A percentile compares a stretch with the other conserved stretches of the same genome.
Conservation (phyloP, 768 basidiomycete genomes). For the Pholiota conissans region DNA sequence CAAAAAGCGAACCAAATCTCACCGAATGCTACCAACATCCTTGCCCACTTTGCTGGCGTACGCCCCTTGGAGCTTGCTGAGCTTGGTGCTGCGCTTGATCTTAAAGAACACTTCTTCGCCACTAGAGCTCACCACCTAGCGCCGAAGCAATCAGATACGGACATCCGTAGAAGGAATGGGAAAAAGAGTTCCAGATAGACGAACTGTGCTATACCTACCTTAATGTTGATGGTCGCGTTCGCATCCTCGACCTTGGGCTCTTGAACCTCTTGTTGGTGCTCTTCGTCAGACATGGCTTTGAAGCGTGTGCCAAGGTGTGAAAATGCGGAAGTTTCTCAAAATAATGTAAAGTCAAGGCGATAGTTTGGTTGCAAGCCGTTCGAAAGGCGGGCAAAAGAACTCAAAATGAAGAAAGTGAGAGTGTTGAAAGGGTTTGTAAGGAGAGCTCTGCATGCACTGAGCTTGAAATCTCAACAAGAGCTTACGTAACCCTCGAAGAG, state of each 20-base stretch:
- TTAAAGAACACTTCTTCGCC: slow-evolving; percentile 97
- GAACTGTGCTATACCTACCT: slow-evolving; percentile 42
- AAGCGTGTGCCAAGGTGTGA: slow-evolving; percentile 4
- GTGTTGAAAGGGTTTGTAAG: background rate
- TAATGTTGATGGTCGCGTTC: slow-evolving; percentile 75
- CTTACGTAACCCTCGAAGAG: slow-evolving; percentile 15
- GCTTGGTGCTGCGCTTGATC: slow-evolving; percentile 90
- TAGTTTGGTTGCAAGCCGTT: background rate
- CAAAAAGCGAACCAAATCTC: slow-evolving; percentile 26
- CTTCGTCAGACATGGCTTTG: slow-evolving; percentile 54
- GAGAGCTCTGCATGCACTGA: slow-evolving; percentile 7
- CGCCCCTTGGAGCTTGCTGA: slow-evolving; percentile 90
- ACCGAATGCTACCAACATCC: slow-evolving; percentile 87
- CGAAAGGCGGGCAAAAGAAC: background rate
- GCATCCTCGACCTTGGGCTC: slow-evolving; percentile 58
- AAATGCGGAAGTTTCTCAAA: background rate
- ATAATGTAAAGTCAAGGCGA: background rate
- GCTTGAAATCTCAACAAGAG: slow-evolving; percentile 15
- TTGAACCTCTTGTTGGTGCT: slow-evolving; percentile 33
- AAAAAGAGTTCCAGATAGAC: background rate
- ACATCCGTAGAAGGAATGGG: background rate
- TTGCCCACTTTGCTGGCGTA: slow-evolving; percentile 94
- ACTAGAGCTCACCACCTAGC: slow-evolving; percentile 68
- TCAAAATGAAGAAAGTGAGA: slow-evolving; percentile 1
- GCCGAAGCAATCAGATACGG: slow-evolving; percentile 8